These are phyloP conservation scores for Kregervanrija fluxuum DNA, from an alignment of 805 yeast genomes.

Conservation along the genomic window DNA sequence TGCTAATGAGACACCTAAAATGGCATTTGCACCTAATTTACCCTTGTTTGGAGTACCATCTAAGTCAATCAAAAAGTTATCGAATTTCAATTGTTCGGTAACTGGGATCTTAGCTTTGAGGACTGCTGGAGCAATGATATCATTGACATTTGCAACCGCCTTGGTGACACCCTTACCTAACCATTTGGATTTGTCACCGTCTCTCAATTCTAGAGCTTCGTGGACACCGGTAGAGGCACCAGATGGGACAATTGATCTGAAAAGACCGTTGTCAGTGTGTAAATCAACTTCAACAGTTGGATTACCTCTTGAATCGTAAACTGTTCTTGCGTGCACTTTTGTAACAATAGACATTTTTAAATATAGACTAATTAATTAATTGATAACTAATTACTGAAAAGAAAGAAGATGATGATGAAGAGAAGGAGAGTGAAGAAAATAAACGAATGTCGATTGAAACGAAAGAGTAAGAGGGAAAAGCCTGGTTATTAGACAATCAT, in stretches of 20 bases:
- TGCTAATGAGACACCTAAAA: constrained; percentile 96
- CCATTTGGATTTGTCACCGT: constrained; percentile 96
- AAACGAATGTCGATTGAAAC: too few species aligned
- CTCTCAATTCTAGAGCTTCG: constrained; percentile 98
- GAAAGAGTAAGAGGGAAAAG: too few species aligned
- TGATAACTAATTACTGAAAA: not conserved
- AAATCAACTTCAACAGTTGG: constrained; percentile 99
- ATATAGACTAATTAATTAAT: not conserved
- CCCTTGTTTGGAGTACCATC: constrained; percentile 98
- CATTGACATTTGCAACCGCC: constrained; percentile 96
- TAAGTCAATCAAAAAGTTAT: constrained; percentile 74
- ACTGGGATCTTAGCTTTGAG: constrained; percentile 76
- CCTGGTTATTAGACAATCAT: too few species aligned
- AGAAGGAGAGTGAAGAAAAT: too few species aligned
- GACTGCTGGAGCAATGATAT: constrained; percentile 90
- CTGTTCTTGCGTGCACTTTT: constrained; percentile 90
- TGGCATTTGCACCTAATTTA: constrained; percentile 97
- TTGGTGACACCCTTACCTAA: constrained; percentile 96
- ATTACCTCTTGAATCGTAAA: constrained; percentile 99
- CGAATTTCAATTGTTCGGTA: constrained; percentile 79
- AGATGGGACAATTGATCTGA: constrained; percentile 98
- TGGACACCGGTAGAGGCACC: constrained; percentile 99
- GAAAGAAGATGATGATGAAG: too few species aligned
- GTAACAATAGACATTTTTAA: constrained; percentile 48
- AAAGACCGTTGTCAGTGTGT: constrained; percentile 84